Evolutionary conservation across 176 grass and related monocot species (phyloP), one percentile per base, ranked within the genome.

Genomic region (Carex parvula): DNA sequence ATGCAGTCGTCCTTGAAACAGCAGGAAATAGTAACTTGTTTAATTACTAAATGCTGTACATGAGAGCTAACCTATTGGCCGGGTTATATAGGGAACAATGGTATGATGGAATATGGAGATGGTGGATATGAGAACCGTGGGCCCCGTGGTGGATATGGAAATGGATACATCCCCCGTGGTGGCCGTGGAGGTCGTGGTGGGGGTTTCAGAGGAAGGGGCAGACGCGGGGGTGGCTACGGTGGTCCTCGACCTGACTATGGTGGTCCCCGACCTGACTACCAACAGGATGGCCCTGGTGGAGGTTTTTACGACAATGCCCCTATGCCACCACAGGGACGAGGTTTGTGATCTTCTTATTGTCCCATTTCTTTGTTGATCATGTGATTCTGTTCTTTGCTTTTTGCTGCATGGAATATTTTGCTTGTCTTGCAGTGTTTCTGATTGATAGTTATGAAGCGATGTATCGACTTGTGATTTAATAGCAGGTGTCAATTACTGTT

Each of bases 131-230:
- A 83, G n/a, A 69, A 52, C 81, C 81, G 79, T 22, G 81, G 81
- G 13, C 80, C 55, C 4, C 79, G 79, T 81, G 79, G 79, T 81
- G 79, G 79, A 12, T 81, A 81, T 63, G 52, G 58, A 35, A 83
- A 66, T 67, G 80, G 80, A 65, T 83, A 52, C 13, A 82, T 83
- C 32, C 91, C 96, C 62, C 85, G 81, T 86, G 93, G 88, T 84
- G 91, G 86, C 60, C 91, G 91, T 63, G 93, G 96, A 64, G 95
- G 91, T 46, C 92, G 63, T 84, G 95, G 94, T 77, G 89, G 89
- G 3, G 83, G 85, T 79, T 84, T 90, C 13, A 87, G 84, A 78
- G 92, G 90, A 60, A 80, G 85, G 73, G 92, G 90, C 68, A 94
- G 92, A 58, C 85, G 89, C 18, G 78, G 92, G 88, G 83, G 83